These are phyloP conservation scores for Diaporthe nobilis DNA, from an alignment of 2,329 filamentous ascomycete species.

Conservation along the genomic window DNA sequence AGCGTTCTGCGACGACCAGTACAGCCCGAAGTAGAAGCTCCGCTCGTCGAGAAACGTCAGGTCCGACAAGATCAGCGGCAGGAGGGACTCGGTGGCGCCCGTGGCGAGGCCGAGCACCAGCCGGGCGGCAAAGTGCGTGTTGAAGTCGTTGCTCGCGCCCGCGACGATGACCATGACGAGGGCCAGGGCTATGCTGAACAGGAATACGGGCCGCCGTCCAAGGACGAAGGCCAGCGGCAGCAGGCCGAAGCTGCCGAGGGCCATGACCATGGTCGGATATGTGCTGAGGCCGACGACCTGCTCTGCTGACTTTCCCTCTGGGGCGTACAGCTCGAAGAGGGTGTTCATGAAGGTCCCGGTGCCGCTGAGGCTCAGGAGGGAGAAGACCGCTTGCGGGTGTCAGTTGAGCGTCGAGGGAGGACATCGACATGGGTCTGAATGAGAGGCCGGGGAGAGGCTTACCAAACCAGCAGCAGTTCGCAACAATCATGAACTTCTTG, in stretches of 20 bases:
- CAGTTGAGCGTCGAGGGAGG: neutral
- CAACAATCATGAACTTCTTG: neutral
- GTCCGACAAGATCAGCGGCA: constrained; percentile 5
- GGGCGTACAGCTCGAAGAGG: neutral
- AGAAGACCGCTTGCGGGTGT: neutral
- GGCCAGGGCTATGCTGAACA: neutral
- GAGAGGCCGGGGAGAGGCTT: constrained; percentile 38
- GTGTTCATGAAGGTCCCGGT: constrained; percentile 9
- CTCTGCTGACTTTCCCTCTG: neutral
- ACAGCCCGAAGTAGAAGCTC: neutral
- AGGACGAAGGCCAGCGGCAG: neutral
- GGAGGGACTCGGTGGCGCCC: neutral
- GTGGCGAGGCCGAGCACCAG: neutral
- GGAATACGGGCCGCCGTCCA: neutral
- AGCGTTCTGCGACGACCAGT: constrained; percentile 7
- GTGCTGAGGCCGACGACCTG: constrained; percentile 16
- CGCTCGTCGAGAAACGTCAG: neutral
- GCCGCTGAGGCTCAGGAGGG: constrained; percentile 11
- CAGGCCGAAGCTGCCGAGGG: constrained; percentile 5
- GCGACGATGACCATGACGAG: constrained; percentile 6
- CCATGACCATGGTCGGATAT: constrained; percentile 1
- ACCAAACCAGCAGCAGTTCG: constrained; percentile 17
- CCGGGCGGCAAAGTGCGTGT: constrained; percentile 2
- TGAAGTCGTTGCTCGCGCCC: neutral
- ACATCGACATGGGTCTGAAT: accelerated